A percentile compares a stretch with the other conserved stretches of the same genome.
Conservation (phyloP, 495 filamentous ascomycete species). For the Podospora anserina region DNA sequence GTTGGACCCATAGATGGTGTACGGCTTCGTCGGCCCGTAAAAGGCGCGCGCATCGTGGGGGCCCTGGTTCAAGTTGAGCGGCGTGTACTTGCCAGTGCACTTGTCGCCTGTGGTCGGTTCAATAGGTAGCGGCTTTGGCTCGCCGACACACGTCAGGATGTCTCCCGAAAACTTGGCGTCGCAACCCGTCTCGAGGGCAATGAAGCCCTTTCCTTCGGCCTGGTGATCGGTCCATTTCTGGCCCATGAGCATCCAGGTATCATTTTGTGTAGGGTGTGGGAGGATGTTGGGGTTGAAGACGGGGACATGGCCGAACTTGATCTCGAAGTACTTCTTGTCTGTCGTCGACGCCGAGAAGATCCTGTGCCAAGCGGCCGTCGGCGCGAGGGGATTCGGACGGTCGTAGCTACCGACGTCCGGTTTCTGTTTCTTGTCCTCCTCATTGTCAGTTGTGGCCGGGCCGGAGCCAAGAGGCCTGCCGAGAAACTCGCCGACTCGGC, state of each 20-base stretch:
- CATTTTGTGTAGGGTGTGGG: slow-evolving; percentile 43
- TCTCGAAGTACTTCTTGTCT: slow-evolving; percentile 41
- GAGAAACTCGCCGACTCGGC: slow-evolving; percentile 15
- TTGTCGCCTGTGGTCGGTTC: slow-evolving; percentile 40
- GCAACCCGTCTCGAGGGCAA: slow-evolving; percentile 44
- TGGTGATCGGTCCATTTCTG: slow-evolving; percentile 32
- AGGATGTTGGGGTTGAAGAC: slow-evolving; percentile 54
- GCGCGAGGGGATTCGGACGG: slow-evolving; percentile 4
- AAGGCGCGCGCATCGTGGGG: slow-evolving; percentile 55
- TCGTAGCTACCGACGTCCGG: not conserved
- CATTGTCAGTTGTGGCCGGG: not conserved
- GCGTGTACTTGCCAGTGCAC: slow-evolving; percentile 40
- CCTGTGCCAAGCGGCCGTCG: slow-evolving; percentile 28
- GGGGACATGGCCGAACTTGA: slow-evolving; percentile 38
- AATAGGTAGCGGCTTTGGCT: slow-evolving; percentile 40
- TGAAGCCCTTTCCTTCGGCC: not conserved
- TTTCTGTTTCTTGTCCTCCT: not conserved
- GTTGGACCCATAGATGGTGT: slow-evolving; percentile 50
- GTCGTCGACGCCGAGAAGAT: slow-evolving; percentile 44
- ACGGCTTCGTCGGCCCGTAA: slow-evolving; percentile 47
- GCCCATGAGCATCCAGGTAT: slow-evolving; percentile 49
- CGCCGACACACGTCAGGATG: slow-evolving; percentile 39
- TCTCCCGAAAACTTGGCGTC: slow-evolving; percentile 40
- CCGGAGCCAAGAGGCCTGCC: not conserved
- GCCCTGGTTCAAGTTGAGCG: slow-evolving; percentile 39